A percentile compares a stretch with the other conserved stretches of the same genome.
Conservation (phyloP, 768 basidiomycete genomes). For the Candolleomyces eurysporus region DNA sequence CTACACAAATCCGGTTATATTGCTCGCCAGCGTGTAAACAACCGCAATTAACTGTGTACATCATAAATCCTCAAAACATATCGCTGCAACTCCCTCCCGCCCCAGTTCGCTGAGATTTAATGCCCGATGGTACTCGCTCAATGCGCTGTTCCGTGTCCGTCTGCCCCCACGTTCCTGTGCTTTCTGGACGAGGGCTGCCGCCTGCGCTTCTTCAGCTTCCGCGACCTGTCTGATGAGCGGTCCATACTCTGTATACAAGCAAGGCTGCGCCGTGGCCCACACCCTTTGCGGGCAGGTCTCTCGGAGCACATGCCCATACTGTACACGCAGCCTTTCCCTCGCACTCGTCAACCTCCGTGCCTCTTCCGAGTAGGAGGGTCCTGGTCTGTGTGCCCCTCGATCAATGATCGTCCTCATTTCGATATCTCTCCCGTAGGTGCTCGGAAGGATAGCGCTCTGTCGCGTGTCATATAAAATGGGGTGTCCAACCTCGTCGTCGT, state of each 20-base stretch:
- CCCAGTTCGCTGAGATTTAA: slow-evolving; percentile 38
- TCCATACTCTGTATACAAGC: slow-evolving; percentile 65
- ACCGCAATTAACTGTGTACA: slow-evolving; percentile 7
- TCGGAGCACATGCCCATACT: slow-evolving; percentile 36
- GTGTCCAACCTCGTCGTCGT: slow-evolving; percentile 61
- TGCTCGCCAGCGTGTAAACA: slow-evolving; percentile 28
- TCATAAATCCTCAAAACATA: slow-evolving; percentile 17
- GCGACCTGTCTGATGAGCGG: slow-evolving; percentile 70
- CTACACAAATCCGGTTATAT: slow-evolving; percentile 39
- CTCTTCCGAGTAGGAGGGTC: background rate
- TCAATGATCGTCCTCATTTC: slow-evolving; percentile 5
- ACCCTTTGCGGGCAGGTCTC: slow-evolving; percentile 42
- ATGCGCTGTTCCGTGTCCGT: slow-evolving; percentile 56
- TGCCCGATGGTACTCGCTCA: slow-evolving; percentile 41
- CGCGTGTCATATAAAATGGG: slow-evolving; percentile 34
- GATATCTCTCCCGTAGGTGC: background rate
- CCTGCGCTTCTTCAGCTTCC: slow-evolving; percentile 57
- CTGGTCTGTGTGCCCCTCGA: background rate
- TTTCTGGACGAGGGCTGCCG: slow-evolving; percentile 21
- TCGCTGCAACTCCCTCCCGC: slow-evolving; percentile 30
- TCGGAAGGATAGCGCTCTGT: slow-evolving; percentile 18
- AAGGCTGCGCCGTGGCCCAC: slow-evolving; percentile 41
- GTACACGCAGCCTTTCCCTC: slow-evolving; percentile 9
- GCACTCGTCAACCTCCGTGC: slow-evolving; percentile 7
- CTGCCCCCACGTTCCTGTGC: slow-evolving; percentile 34